These are phyloP conservation scores for Haberlea rhodopensis DNA, from an alignment of 257 asterid genomes.

Conservation along the genomic window DNA sequence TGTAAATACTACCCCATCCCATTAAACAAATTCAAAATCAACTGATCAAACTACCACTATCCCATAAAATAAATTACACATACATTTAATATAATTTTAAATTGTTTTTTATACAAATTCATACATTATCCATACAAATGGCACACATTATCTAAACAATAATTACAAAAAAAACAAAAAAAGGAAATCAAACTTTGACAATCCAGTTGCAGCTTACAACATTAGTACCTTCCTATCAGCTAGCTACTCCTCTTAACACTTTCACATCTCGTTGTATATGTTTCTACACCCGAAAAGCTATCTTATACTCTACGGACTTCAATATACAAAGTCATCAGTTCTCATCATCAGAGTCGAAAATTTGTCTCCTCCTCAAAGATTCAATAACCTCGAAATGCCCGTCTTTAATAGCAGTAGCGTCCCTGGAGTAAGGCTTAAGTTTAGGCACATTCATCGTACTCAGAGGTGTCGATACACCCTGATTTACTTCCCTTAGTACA, in stretches of 20 bases:
- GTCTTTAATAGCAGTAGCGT: constrained; percentile 31
- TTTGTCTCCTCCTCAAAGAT: constrained; percentile 70
- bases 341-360: constrained; percentile 74
- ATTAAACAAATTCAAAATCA: too few relatives aligned
- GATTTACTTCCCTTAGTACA: constrained; percentile 70
- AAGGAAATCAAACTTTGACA: too few relatives aligned
- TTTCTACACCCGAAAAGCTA: too few relatives aligned
- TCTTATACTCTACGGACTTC: background rate
- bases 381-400: constrained; percentile 57
- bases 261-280: background rate
- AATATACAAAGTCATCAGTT: constrained; percentile 28
- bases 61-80: too few relatives aligned
- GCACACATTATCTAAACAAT: too few relatives aligned
- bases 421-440: constrained; percentile 45
- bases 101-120: too few relatives aligned
- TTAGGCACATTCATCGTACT: constrained; percentile 76
- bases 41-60: too few relatives aligned
- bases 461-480: constrained; percentile 58
- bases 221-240: background rate
- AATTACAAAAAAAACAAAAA: too few relatives aligned
- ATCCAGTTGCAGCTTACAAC: background rate
- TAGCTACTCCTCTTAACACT: background rate
- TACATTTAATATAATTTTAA: too few relatives aligned
- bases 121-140: too few relatives aligned
- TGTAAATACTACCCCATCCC: too few relatives aligned